phyloP scores from a whole-genome alignment of 495 filamentous ascomycete genomes.

The Hypoxylon lienhwacheense region DNA sequence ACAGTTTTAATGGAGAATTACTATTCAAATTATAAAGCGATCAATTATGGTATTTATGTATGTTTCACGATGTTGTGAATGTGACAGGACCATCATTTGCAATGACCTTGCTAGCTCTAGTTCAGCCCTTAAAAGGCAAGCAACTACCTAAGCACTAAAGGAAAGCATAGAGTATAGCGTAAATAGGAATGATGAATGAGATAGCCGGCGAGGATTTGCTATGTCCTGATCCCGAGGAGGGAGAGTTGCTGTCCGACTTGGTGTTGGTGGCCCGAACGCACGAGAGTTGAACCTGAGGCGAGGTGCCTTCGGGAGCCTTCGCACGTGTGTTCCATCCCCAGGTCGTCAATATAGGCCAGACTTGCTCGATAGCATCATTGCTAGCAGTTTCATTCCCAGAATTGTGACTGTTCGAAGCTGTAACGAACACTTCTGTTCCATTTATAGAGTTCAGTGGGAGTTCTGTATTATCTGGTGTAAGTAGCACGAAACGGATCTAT shows the following conservation, averaged over 20 bases:
- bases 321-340: conserved; percentile 37
- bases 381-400: conserved; percentile 22
- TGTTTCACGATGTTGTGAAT: no score
- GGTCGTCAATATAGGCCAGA: conserved; percentile 30
- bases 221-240: conserved; percentile 4
- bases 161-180: no score
- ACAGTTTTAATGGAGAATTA: no score
- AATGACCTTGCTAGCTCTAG: no score
- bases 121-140: no score
- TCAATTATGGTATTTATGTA: no score
- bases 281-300: conserved; percentile 26
- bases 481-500: not conserved
- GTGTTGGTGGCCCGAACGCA: conserved; percentile 25
- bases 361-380: conserved; percentile 14
- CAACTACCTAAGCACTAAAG: no score
- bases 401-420: conserved; percentile 28
- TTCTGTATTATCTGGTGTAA: conserved; percentile 19
- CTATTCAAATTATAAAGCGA: no score
- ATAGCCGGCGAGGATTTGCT: not conserved
- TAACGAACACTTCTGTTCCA: conserved; percentile 32
- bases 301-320: conserved; percentile 16
- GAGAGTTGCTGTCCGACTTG: conserved; percentile 9
- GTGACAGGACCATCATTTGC: no score
- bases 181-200: no score
- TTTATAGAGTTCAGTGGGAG: conserved; percentile 27